Base-by-base conservation (phyloP, 2,329 filamentous ascomycete genomes). In the Aspergillus hiratsukae region DNA sequence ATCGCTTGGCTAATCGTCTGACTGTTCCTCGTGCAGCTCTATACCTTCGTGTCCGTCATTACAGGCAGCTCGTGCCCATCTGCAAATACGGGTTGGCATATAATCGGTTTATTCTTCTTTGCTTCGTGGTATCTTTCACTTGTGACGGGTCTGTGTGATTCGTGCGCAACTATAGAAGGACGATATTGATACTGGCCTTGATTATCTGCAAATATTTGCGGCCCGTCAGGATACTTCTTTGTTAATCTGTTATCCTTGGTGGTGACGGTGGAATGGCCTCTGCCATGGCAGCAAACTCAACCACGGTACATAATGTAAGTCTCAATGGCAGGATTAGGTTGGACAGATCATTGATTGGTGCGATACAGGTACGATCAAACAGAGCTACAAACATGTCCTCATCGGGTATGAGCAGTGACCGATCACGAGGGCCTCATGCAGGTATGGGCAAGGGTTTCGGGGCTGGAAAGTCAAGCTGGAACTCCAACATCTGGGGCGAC, bases 401-500 rank as follows among this genome's bases (percentile, higher is more conserved):
- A 46, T 68, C 73, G 23, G 63, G 66, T 31, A 64, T 74, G 59
- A 71, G 67, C 55, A 62, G 61, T 49, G 74, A 76, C 40, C 66
- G 69, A 54, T 58, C 67, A 25, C 69, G 73, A 55, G 65, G 69
- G 48, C 65, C 73, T 27, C 76, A 78, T 63, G 66, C 72, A 27
- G 68, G 68, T 52, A 72, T 79, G 56, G 70, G 72, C 7, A 74
- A 75, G 54, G 70, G 74, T n/a, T 80, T 80, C 64, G 73, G 74
- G 19, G 71, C 69, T 61, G 72, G 71, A 45, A 77, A 75, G 55
- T 62, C 73, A 35, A 74, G 72, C 62, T 74, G 76, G 78, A 73
- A 76, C 69, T 65, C 69, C 69, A 78, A 74, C 31, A 82, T 85
- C 45, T 85, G 83, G 83, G 77, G 77, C 11, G 80, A 75, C 59